Base-by-base conservation (phyloP, 805 yeast species). In the Sugiyamaella lignohabitans region DNA sequence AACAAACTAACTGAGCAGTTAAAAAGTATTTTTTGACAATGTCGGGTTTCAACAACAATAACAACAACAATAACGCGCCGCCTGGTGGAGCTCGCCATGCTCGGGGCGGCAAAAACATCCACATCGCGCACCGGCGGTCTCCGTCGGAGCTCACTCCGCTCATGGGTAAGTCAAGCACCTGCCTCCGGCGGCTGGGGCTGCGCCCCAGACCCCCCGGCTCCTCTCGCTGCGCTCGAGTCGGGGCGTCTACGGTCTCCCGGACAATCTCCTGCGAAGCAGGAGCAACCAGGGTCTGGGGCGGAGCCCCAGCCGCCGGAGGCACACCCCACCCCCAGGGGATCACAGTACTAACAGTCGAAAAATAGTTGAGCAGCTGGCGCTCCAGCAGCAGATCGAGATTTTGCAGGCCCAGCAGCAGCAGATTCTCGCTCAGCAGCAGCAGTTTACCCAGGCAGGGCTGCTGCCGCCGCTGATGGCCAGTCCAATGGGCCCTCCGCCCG, bases 71-170 rank as follows among this genome's bases (percentile, higher is more conserved):
- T n/a, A n/a, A n/a, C n/a, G n/a, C n/a, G n/a, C n/a, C n/a, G n/a
- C 32, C 32, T 27, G 8, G 11, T 27, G 32, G 32, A 8, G 32
- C 14, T 8, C 8, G 32, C 11, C 32, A 8, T 8, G 14, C 32
- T 27, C 32, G 32, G 14, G 32, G 32, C 8, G 32, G 62, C 35
- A 75, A 76, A 55, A 79, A 78, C 51, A 73, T 93, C 50, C 94
- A 88, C 67, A 88, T 91, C 54, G 98, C 98, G n/a, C 98, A 93
- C 60, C 78, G 98, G 60, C 77, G 96, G 51, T 84, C 97, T 2
- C 97, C 97, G n/a, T 80, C 89, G 56, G 98, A 93, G 64, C 73
- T 93, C 63, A 91, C 98, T 2, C 84, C 84, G 46, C 71, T 91
- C 54, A 91, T 91, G 96, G 73, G 82, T 73, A 70, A 56, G 32